Evolutionary conservation across 345 rosid species (phyloP).

Genomic region (Carallia brachiata): DNA sequence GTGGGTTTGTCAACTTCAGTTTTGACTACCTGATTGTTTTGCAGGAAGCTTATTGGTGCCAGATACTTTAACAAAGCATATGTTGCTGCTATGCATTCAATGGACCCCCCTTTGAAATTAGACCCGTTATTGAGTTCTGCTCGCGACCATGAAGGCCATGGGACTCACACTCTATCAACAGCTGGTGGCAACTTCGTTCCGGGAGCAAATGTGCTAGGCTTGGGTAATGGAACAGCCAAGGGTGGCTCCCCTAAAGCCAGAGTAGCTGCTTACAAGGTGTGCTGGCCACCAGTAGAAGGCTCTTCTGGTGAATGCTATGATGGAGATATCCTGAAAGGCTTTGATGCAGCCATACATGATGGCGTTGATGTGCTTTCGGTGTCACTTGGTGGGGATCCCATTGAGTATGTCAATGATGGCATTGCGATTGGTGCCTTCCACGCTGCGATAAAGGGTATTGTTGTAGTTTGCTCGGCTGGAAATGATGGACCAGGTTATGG

Average conservation of each 20-base stretch:
- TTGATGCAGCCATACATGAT: slow-evolving; percentile 54
- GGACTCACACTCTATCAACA: slow-evolving; percentile 61
- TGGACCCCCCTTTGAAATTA: neutral
- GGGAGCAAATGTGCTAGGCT: slow-evolving; percentile 43
- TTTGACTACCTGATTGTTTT: neutral
- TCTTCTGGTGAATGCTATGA: slow-evolving; percentile 33
- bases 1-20: too few species aligned
- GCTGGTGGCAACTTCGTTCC: slow-evolving; percentile 57
- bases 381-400: slow-evolving; percentile 34
- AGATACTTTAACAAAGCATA: slow-evolving; percentile 62
- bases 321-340: slow-evolving; percentile 47
- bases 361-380: slow-evolving; percentile 49
- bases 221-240: slow-evolving; percentile 59
- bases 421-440: slow-evolving; percentile 45
- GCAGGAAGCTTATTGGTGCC: slow-evolving; percentile 67
- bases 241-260: slow-evolving; percentile 68
- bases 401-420: slow-evolving; percentile 11
- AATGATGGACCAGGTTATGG: slow-evolving; percentile 31
- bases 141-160: slow-evolving; percentile 53
- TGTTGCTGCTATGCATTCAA: slow-evolving; percentile 30
- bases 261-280: slow-evolving; percentile 58
- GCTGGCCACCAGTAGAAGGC: slow-evolving; percentile 45
- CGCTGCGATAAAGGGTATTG: slow-evolving; percentile 40
- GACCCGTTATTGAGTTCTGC: slow-evolving; percentile 25
- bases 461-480: slow-evolving; percentile 25